Evolutionary conservation across 2,329 filamentous ascomycete genomes (phyloP).

Genomic region (Zymoseptoria brevis): DNA sequence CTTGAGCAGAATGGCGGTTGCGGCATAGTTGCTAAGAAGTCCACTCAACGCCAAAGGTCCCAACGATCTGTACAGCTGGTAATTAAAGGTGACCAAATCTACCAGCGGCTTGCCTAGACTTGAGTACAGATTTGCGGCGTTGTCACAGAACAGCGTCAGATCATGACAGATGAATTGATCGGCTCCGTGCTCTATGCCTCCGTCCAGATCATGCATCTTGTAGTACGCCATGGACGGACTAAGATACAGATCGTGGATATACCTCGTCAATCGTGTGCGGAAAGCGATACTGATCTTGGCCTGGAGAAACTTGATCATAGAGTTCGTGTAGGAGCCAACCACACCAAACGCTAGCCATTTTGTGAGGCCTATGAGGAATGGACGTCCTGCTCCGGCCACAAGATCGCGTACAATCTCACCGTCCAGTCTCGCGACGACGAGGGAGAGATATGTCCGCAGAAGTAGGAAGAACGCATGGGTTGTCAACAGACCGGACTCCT

Average conservation of each 20-base stretch:
- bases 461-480: conserved; percentile 87
- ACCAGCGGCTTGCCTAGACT: conserved; percentile 96
- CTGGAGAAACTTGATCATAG: conserved; percentile 97
- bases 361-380: conserved; percentile 77
- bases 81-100: conserved; percentile 97
- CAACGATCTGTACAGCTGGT: conserved; percentile 85
- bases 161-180: conserved; percentile 98
- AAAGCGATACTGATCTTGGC: conserved; percentile 98
- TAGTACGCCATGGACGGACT: conserved; percentile 96
- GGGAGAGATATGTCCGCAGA: conserved; percentile 84
- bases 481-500: conserved; percentile 82
- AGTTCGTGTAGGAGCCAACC: conserved; percentile 93
- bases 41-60: conserved; percentile 81
- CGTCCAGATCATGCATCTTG: conserved; percentile 86
- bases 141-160: conserved; percentile 81
- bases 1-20: conserved; percentile 83
- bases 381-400: conserved; percentile 85
- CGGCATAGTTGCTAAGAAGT: conserved; percentile 84
- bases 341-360: conserved; percentile 96
- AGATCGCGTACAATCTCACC: conserved; percentile 94
- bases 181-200: conserved; percentile 80
- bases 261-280: conserved; percentile 84
- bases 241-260: conserved; percentile 94
- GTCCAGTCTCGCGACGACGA: conserved; percentile 86
- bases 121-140: conserved; percentile 87